These are phyloP conservation scores for Candida sp. DNA, from an alignment of 1,139 yeast genomes.

Conservation along the genomic window DNA sequence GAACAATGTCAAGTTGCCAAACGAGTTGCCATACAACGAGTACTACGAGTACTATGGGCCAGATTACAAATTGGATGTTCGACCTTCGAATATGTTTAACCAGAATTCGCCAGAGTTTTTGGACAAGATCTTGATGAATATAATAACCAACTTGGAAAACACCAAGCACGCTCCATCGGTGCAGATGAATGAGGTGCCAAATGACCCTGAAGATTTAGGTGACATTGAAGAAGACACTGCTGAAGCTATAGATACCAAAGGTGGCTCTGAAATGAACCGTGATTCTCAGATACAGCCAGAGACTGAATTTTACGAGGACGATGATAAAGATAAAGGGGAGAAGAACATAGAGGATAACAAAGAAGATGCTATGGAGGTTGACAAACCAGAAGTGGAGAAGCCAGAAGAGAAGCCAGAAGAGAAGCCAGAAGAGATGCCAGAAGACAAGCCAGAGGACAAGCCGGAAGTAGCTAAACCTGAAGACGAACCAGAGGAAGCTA, in stretches of 20 bases:
- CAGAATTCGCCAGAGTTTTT: constrained; percentile 94
- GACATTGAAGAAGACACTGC: constrained; percentile 76
- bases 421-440: background rate
- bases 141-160: constrained; percentile 78
- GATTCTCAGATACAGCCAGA: constrained; percentile 73
- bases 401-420: background rate
- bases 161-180: constrained; percentile 97
- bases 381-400: constrained; percentile 60
- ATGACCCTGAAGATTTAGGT: constrained; percentile 79
- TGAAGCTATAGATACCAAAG: constrained; percentile 84
- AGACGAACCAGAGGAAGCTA: background rate
- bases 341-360: constrained; percentile 24
- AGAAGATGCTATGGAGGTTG: constrained; percentile 54
- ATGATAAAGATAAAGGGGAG: constrained; percentile 55
- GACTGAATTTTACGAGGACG: constrained; percentile 71
- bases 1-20: constrained; percentile 77
- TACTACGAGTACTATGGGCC: constrained; percentile 98
- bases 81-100: constrained; percentile 97
- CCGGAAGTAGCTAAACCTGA: background rate
- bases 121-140: constrained; percentile 80
- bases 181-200: constrained; percentile 90
- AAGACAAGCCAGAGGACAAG: background rate
- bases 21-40: constrained; percentile 93
- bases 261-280: constrained; percentile 87
- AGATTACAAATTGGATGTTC: constrained; percentile 89